Percentiles rank a stretch among this genome's conserved stretches.
These are phyloP conservation scores for Cercophora scortea DNA, from an alignment of 495 filamentous ascomycete species.

Conservation along the genomic window DNA sequence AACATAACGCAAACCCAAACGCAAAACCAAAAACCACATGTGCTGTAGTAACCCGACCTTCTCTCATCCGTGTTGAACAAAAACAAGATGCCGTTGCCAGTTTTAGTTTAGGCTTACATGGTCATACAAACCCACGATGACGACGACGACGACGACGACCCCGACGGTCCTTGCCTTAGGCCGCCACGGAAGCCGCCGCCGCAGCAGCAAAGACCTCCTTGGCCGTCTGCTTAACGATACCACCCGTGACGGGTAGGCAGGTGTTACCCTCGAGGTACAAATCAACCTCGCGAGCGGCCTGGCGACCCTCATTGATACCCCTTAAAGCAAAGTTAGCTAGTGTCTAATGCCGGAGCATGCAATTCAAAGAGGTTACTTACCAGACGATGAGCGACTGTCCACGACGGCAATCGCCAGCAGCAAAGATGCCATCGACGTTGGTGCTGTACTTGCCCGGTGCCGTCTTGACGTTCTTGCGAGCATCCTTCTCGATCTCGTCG, in stretches of 20 bases:
- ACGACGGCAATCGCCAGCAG: slow-evolving; percentile 92
- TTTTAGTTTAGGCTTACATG: too few species aligned
- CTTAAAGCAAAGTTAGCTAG: slow-evolving; percentile 26
- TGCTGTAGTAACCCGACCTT: too few species aligned
- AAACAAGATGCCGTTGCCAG: too few species aligned
- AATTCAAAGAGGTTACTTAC: slow-evolving; percentile 41
- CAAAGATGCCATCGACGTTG: slow-evolving; percentile 84
- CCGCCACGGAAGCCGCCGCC: slow-evolving; percentile 1
- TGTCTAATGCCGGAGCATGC: too few species aligned
- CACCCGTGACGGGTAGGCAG: slow-evolving; percentile 83
- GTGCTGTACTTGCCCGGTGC: slow-evolving; percentile 82
- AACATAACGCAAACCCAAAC: too few species aligned
- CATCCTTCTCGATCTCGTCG: slow-evolving; percentile 82
- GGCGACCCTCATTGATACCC: slow-evolving; percentile 98
- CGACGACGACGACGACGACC: too few species aligned
- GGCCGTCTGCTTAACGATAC: slow-evolving; percentile 80
- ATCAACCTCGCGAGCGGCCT: slow-evolving; percentile 91
- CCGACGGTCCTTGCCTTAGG: not conserved
- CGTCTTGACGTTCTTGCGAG: slow-evolving; percentile 97
- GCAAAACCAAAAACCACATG: too few species aligned
- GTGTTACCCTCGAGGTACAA: slow-evolving; percentile 76
- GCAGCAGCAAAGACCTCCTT: slow-evolving; percentile 48
- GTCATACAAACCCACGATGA: too few species aligned
- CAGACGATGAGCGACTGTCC: slow-evolving; percentile 98
- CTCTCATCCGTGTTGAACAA: too few species aligned